Conservation (phyloP, 345 rosid genomes). For the Carallia pectinifolia region DNA sequence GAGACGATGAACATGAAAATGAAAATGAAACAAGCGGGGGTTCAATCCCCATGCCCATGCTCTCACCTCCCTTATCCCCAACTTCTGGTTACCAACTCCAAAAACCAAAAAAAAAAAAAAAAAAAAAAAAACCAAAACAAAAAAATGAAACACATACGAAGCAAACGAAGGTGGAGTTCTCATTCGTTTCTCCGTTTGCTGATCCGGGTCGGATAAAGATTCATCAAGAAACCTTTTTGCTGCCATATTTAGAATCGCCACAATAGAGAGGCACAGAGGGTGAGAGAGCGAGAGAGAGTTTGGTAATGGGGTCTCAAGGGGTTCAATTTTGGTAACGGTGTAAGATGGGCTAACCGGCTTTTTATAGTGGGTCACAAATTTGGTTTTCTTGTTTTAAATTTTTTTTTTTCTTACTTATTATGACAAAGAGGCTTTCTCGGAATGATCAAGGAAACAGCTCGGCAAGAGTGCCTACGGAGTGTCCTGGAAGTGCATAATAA, state of each 20-base stretch:
- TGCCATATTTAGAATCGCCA: slow-evolving; percentile 39
- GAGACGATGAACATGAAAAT: background rate
- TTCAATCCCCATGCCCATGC: no score
- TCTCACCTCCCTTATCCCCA: no score
- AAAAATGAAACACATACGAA: slow-evolving; percentile 47
- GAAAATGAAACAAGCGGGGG: no score
- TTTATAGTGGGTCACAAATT: background rate
- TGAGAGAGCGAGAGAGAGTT: background rate
- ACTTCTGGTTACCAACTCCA: no score
- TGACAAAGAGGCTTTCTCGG: slow-evolving; percentile 38
- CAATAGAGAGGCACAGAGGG: background rate
- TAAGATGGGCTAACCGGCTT: background rate
- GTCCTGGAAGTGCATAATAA: slow-evolving; percentile 12
- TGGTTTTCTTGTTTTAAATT: background rate
- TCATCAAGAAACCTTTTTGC: slow-evolving; percentile 53
- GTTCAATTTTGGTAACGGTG: background rate
- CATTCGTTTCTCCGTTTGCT: slow-evolving; percentile 51
- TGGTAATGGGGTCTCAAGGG: background rate
- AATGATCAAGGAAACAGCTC: slow-evolving; percentile 36
- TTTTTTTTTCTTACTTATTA: background rate
- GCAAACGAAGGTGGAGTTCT: slow-evolving; percentile 57
- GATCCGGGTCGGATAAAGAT: slow-evolving; percentile 38
- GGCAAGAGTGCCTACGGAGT: slow-evolving; percentile 11
- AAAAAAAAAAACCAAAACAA: no score
- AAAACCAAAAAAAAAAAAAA: no score